phyloP scores from a whole-genome alignment of 108 stramenopile genomes.

The Schizochytrium sp. region DNA sequence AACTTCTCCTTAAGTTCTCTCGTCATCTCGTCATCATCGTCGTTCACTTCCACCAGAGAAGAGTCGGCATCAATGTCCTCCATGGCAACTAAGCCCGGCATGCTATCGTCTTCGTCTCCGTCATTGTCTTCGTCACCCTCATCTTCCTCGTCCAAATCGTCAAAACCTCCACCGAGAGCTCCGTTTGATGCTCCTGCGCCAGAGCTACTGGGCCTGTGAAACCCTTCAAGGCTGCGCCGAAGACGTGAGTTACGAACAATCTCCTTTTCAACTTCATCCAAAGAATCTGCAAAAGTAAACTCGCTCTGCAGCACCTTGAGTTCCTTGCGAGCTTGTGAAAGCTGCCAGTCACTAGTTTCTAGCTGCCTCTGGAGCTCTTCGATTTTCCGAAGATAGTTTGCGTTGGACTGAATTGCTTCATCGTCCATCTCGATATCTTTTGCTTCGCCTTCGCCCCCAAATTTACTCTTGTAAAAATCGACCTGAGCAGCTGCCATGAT shows the following conservation, averaged over 20 bases:
- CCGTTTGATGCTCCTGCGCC: neutral
- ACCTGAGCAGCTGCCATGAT: slow-evolving; percentile 55
- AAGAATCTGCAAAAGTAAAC: neutral
- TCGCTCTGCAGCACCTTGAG: slow-evolving; percentile 21
- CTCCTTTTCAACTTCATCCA: slow-evolving; percentile 29
- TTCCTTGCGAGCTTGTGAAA: neutral
- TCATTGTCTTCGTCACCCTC: slow-evolving; percentile 14
- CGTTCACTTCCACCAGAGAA: slow-evolving; percentile 7
- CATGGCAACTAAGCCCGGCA: too few species aligned
- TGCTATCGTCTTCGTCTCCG: neutral
- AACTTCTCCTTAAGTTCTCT: slow-evolving; percentile 52
- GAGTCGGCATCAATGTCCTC: neutral
- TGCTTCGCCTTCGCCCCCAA: slow-evolving; percentile 25
- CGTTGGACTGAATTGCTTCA: slow-evolving; percentile 6
- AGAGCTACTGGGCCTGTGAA: neutral
- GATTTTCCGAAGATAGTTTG: slow-evolving; percentile 22
- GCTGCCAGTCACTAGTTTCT: slow-evolving; percentile 7
- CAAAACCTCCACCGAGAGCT: neutral
- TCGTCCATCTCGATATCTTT: slow-evolving; percentile 1
- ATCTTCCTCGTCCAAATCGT: slow-evolving; percentile 14
- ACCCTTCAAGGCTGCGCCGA: slow-evolving; percentile 30
- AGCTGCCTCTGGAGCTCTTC: slow-evolving; percentile 48
- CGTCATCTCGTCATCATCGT: slow-evolving; percentile 53
- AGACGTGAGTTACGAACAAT: neutral
- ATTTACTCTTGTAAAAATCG: slow-evolving; percentile 32